Percentiles rank a stretch among this genome's conserved stretches.
Evolutionary conservation across 805 yeast genomes (phyloP).

Genomic region (Kuraishia borneana): DNA sequence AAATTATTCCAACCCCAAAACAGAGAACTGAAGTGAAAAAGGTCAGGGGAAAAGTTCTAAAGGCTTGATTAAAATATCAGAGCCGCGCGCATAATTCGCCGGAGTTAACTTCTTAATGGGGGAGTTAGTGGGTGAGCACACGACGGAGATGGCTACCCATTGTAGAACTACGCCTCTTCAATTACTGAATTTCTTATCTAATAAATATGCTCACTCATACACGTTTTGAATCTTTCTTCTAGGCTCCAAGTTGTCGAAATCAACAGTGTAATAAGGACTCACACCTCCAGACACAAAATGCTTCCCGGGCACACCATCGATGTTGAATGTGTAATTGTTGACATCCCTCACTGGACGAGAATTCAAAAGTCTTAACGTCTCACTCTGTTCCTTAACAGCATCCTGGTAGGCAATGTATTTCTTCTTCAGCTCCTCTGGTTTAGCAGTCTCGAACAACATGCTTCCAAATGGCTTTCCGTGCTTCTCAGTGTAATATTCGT

Average conservation of each 20-base stretch:
- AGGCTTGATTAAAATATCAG: too few relatives aligned
- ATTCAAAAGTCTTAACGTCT: not conserved
- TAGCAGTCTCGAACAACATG: not conserved
- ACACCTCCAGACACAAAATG: slow-evolving; percentile 15
- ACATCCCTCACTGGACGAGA: slow-evolving; percentile 6
- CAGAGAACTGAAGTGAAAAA: too few relatives aligned
- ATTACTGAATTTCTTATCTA: slow-evolving; percentile 1
- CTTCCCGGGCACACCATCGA: slow-evolving; percentile 20
- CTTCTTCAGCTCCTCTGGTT: not conserved
- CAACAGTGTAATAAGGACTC: slow-evolving; percentile 15
- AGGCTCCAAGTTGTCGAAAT: slow-evolving; percentile 16
- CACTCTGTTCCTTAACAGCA: not conserved
- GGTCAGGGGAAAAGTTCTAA: too few relatives aligned
- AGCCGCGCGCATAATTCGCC: too few relatives aligned
- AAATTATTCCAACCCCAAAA: too few relatives aligned
- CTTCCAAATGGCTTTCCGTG: slow-evolving; percentile 12
- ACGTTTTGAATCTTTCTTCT: slow-evolving; percentile 19
- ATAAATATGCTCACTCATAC: slow-evolving; percentile 2
- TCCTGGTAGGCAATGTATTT: slow-evolving; percentile 2
- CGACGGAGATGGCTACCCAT: too few relatives aligned
- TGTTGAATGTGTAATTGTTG: slow-evolving; percentile 6
- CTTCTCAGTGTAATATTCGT: slow-evolving; percentile 35
- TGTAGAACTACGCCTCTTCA: too few relatives aligned
- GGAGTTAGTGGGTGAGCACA: too few relatives aligned
- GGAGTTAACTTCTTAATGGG: too few relatives aligned